Percentiles rank a stretch among this genome's conserved stretches.
Evolutionary conservation across 176 grass and related monocot genomes (phyloP).

Genomic region (Aegilops longissima): DNA sequence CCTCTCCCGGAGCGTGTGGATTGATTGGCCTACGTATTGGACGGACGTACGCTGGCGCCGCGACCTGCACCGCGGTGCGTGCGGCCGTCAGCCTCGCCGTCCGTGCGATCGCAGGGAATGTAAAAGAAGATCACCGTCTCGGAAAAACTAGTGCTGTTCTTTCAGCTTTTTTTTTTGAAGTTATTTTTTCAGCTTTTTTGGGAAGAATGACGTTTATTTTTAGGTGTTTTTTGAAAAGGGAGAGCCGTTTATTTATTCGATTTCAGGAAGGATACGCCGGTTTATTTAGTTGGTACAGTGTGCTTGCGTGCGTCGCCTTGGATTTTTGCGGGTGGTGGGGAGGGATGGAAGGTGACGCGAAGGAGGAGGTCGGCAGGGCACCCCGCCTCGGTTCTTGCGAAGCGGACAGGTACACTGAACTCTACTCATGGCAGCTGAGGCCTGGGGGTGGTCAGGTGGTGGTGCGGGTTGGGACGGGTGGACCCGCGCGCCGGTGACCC

Average conservation of each 20-base stretch:
- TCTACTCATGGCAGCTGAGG: no score
- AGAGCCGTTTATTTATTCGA: neutral
- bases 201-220: neutral
- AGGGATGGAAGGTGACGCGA: slow-evolving; percentile 19
- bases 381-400: neutral
- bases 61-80: no score
- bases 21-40: neutral
- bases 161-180: no score
- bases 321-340: neutral
- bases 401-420: slow-evolving; percentile 28
- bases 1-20: neutral
- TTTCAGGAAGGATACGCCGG: no score
- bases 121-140: neutral
- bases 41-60: neutral
- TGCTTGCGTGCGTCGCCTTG: neutral
- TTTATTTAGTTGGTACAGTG: neutral
- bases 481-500: neutral
- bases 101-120: neutral
- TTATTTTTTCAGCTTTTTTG: no score
- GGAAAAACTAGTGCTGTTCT: neutral
- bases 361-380: slow-evolving; percentile 1
- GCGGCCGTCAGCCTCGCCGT: neutral
- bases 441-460: no score
- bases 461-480: neutral
- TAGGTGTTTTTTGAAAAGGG: neutral